Base-by-base conservation (phyloP, 1,284 basidiomycete species). In the Microbotryum lychnidis-dioicae region DNA sequence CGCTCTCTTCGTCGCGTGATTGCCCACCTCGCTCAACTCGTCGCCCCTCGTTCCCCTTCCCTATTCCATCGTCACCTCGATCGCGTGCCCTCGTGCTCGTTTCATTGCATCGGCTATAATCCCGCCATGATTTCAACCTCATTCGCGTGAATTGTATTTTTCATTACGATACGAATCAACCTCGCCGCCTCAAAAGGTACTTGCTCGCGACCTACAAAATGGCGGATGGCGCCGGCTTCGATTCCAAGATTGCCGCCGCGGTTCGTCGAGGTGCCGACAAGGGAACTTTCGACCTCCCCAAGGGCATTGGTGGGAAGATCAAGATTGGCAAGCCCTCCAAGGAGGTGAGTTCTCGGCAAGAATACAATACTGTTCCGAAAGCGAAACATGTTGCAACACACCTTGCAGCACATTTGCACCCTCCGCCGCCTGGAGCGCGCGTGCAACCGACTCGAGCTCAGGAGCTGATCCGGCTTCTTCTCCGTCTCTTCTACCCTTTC, bases 251-350 rank as follows among this genome's bases (percentile, higher is more conserved):
- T 57, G 33, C 57, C 18, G 44, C 55, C 7, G 62, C 64, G 42
- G 62, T 68, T 44, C 42, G 51, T 20, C 46, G 54, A 10, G 70
- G 69, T 5, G 50, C 50, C 37, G 64, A 69, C 21, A 65, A 63
- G 25, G 66, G 66, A 14, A 47, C 50, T 21, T 67, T 71, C 44
- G 44, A 56, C 9, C 59, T 69, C 10, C 70, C 70, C 12, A 69
- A 69, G 37, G 70, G 70, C 1, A 33, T 56, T 10, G 29, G 55
- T 29, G 70, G 70, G 45, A 70, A 70, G 55, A 60, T 71, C 58
- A 68, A 61, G 58, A 23, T 68, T 29, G 54, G 37, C 1, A 42
- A 42, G 3, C 37, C 23, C 23, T 42, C 53, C 18, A 54, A 54
- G 53, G 46, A 54, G 53, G 53, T 54, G 23, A 46, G 44, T 42